A percentile compares a stretch with the other conserved stretches of the same genome.
phyloP scores from a whole-genome alignment of 208 protist genomes.

The Leishmania lainsoni region DNA sequence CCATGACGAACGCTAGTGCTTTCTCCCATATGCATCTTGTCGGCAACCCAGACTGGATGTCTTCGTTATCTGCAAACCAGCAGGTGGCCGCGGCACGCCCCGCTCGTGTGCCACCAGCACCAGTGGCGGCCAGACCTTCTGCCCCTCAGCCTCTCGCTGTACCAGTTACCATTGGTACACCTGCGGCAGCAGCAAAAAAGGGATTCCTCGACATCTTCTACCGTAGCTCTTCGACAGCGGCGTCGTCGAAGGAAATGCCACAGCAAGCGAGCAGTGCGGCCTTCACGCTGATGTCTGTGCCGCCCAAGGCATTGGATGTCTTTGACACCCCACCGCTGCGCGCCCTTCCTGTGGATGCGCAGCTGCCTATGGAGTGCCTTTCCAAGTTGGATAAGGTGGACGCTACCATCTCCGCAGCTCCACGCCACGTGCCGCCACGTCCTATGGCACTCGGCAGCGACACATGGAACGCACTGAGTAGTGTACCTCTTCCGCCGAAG shows the following conservation, averaged over 20 bases:
- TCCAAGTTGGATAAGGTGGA: conserved; percentile 15
- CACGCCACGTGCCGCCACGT: conserved; percentile 22
- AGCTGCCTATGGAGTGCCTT: conserved; percentile 35
- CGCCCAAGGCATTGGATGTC: conserved; percentile 16
- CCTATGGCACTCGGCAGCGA: conserved; percentile 45
- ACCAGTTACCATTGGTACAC: conserved; percentile 32
- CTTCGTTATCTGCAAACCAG: conserved; percentile 37
- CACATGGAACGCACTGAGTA: conserved; percentile 44
- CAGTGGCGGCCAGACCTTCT: conserved; percentile 14
- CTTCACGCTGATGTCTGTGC: background rate
- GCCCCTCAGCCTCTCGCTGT: conserved; percentile 7
- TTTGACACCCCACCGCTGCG: conserved; percentile 29
- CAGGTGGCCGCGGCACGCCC: conserved; percentile 19
- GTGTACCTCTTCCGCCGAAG: conserved; percentile 24
- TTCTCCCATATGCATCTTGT: conserved; percentile 52
- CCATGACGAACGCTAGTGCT: conserved; percentile 14
- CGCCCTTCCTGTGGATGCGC: conserved; percentile 40
- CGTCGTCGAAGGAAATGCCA: background rate
- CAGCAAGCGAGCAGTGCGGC: background rate
- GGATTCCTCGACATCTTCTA: conserved; percentile 50
- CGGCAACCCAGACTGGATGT: conserved; percentile 66
- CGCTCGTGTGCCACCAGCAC: conserved; percentile 20
- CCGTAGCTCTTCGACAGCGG: conserved; percentile 10
- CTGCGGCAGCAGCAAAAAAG: conserved; percentile 18
- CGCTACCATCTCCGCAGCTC: conserved; percentile 11